Conservation (phyloP, 176 grass and related monocot species). For the Musa acuminata region DNA sequence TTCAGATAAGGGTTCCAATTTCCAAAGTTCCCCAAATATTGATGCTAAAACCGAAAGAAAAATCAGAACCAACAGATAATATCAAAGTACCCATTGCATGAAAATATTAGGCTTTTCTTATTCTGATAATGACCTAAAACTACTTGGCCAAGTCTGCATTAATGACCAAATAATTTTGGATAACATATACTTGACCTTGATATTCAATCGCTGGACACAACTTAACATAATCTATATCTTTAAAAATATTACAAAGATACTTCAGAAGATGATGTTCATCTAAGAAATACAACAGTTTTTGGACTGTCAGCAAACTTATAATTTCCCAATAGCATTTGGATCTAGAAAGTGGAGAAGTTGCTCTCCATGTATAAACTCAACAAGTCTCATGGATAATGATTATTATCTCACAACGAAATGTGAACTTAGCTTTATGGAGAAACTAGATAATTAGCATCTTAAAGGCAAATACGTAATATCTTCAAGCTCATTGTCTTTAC, state of each 20-base stretch:
- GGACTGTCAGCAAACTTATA: background rate
- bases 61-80: slow-evolving; percentile 1
- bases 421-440: background rate
- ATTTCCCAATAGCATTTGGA: background rate
- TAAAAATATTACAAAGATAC: background rate
- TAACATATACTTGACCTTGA: background rate
- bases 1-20: slow-evolving; percentile 74
- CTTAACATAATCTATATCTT: background rate
- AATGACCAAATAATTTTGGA: background rate
- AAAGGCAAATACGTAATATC: too few relatives aligned
- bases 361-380: too few relatives aligned
- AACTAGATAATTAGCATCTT: too few relatives aligned
- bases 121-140: background rate
- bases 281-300: background rate
- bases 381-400: background rate
- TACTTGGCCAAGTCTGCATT: background rate
- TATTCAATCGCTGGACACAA: background rate
- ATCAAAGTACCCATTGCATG: background rate
- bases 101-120: background rate
- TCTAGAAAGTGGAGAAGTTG: too few relatives aligned
- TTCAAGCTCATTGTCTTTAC: too few relatives aligned
- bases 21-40: slow-evolving; percentile 94
- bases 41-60: slow-evolving; percentile 36
- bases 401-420: background rate
- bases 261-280: background rate